Percentiles rank a stretch among this genome's conserved stretches.
Conservation (phyloP, 2,329 filamentous ascomycete genomes). For the Fusarium anthophilum region DNA sequence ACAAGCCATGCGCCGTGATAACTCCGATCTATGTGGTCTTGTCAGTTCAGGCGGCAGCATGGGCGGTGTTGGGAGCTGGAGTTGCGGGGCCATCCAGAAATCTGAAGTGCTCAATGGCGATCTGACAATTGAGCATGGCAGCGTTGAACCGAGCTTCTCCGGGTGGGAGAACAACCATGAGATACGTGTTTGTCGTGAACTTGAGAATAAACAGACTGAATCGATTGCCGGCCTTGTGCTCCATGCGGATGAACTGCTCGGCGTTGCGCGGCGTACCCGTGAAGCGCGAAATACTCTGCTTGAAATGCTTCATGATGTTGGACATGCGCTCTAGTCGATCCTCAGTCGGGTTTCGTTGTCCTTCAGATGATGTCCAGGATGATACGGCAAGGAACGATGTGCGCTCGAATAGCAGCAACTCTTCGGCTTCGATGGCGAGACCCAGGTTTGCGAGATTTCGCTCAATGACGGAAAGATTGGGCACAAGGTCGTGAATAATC, state of each 20-base stretch:
- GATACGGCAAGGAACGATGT: conserved; percentile 98
- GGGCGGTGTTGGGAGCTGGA: conserved; percentile 14
- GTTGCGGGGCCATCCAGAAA: conserved; percentile 64
- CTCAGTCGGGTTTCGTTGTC: conserved; percentile 83
- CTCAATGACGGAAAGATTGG: conserved; percentile 89
- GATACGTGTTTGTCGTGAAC: conserved; percentile 97
- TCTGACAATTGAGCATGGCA: conserved; percentile 88
- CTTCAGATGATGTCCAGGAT: conserved; percentile 81
- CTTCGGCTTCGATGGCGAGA: conserved; percentile 87
- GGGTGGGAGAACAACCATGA: conserved; percentile 89
- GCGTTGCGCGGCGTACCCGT: conserved; percentile 83
- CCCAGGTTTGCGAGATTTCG: conserved; percentile 84
- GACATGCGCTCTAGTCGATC: conserved; percentile 94
- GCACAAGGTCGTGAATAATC: conserved; percentile 98
- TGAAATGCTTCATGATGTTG: conserved; percentile 99
- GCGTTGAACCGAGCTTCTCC: conserved; percentile 93
- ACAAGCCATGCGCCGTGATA: conserved; percentile 8
- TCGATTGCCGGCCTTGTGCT: conserved; percentile 77
- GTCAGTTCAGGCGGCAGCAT: conserved; percentile 11
- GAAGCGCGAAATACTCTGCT: conserved; percentile 81
- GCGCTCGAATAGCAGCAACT: conserved; percentile 93
- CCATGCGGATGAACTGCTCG: conserved; percentile 83
- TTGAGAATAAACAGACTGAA: conserved; percentile 97
- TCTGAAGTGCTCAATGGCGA: conserved; percentile 84
- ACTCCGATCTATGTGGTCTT: neutral